Conservation (phyloP, 176 grass and related monocot genomes). For the maize (Zea mays) region DNA sequence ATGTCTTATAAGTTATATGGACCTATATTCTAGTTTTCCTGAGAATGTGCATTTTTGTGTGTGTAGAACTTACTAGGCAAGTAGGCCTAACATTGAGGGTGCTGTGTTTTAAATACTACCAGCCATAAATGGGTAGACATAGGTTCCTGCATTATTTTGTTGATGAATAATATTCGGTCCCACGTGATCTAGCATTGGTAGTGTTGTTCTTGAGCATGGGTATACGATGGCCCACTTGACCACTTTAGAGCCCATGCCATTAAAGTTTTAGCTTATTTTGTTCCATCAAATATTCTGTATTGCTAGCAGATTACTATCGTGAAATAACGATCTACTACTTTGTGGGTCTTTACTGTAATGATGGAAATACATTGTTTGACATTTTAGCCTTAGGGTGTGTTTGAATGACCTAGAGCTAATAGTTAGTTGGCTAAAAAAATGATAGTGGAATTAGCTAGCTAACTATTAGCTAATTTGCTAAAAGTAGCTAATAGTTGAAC, state of each 20-base stretch:
- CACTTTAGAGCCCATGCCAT: constrained; percentile 7
- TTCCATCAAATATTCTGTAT: background rate
- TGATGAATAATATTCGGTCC: background rate
- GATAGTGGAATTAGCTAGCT: too few species aligned
- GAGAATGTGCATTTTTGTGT: background rate
- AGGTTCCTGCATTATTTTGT: constrained; percentile 1
- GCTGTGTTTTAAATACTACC: constrained; percentile 21
- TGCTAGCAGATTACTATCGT: background rate
- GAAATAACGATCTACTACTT: background rate
- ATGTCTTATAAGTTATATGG: background rate
- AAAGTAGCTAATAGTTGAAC: too few species aligned
- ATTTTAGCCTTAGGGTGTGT: background rate
- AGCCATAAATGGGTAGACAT: constrained; percentile 10
- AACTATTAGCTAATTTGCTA: too few species aligned
- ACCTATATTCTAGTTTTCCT: constrained; percentile 16
- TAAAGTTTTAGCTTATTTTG: constrained; percentile 12
- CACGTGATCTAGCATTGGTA: constrained; percentile 18
- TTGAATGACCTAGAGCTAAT: too few species aligned
- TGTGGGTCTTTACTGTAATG: background rate
- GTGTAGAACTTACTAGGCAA: constrained; percentile 10
- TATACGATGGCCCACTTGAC: constrained; percentile 26
- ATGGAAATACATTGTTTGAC: background rate
- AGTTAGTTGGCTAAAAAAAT: too few species aligned
- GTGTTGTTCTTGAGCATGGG: constrained; percentile 18
- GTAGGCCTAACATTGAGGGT: background rate